Base-by-base conservation (phyloP, 768 basidiomycete species). In the Austroboletus eburneus region DNA sequence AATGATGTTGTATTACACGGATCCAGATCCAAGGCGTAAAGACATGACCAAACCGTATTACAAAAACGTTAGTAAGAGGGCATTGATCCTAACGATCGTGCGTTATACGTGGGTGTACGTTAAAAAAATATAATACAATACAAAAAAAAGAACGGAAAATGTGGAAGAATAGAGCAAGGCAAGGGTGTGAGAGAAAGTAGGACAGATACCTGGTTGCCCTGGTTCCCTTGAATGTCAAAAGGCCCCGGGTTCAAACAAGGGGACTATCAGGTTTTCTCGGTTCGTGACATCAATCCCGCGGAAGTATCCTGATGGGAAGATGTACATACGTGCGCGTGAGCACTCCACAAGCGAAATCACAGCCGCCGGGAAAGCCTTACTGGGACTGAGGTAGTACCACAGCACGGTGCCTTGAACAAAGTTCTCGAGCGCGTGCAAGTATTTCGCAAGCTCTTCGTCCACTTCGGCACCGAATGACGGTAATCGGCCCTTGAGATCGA, bases 331-430 rank as follows among this genome's bases (percentile, higher is more conserved):
- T 66, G 35, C 61, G 52, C 46, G 9, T 46, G n/a, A n/a, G n/a
- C n/a, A n/a, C n/a, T n/a, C n/a, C 49, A 23, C 9, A 24, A 40
- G 45, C 18, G 33, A 44, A 18, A 10, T 27, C 25, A 33, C 5
- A 33, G 9, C 8, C 16, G 12, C 32, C 13, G 29, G 13, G 25
- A 45, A 23, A 3, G 7, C 20, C 69, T 56, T 50, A 70, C 69
- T 64, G 24, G 69, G 69, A 48, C 68, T 69, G 14, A 69, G 58
- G 36, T 70, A 71, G 49, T 70, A 70, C 69, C 69, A 70, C 43
- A 70, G 30, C 14, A 71, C 67, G 9, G 69, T 70, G 16, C 69
- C 69, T 41, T 70, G 69, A 1, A 64, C 63, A 36, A 71, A 70
- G 49, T 69, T 68, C 44, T 70, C 69, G 13, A 70, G 49, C 5